Conservation (phyloP, 2,329 filamentous ascomycete genomes). For the Ceratocystis alfenasii region DNA sequence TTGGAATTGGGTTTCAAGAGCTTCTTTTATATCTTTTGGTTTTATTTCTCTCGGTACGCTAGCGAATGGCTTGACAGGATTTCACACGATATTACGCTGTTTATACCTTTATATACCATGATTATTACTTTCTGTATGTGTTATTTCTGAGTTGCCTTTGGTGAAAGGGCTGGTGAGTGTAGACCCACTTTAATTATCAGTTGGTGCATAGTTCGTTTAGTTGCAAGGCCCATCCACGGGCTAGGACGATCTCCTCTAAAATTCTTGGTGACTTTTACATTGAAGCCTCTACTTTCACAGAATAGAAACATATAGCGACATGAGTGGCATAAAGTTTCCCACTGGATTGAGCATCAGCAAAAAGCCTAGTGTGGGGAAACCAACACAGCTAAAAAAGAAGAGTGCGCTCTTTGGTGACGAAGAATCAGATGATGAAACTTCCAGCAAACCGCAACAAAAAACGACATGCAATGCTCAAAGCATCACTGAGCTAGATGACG, state of each 20-base stretch:
- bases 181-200: neutral
- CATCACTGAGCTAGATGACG: slow-evolving; percentile 48
- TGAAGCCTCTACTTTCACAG: neutral
- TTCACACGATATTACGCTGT: slow-evolving; percentile 15
- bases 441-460: slow-evolving; percentile 32
- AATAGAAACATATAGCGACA: slow-evolving; percentile 25
- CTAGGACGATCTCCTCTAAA: neutral
- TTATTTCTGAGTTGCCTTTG: neutral
- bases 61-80: slow-evolving; percentile 10
- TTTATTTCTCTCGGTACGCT: neutral
- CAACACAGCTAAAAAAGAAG: slow-evolving; percentile 39
- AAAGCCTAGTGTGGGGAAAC: slow-evolving; percentile 42
- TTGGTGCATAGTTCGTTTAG: neutral
- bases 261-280: neutral
- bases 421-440: slow-evolving; percentile 42
- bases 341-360: slow-evolving; percentile 50
- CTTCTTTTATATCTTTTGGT: neutral
- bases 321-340: slow-evolving; percentile 39
- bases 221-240: neutral
- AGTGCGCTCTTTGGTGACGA: slow-evolving; percentile 49
- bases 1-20: slow-evolving; percentile 11
- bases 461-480: slow-evolving; percentile 37
- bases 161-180: neutral
- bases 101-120: slow-evolving; percentile 20
- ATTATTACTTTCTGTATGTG: slow-evolving; percentile 9